These are phyloP conservation scores for Fusarium denticulatum DNA, from an alignment of 2,329 filamentous ascomycete genomes.

Conservation along the genomic window DNA sequence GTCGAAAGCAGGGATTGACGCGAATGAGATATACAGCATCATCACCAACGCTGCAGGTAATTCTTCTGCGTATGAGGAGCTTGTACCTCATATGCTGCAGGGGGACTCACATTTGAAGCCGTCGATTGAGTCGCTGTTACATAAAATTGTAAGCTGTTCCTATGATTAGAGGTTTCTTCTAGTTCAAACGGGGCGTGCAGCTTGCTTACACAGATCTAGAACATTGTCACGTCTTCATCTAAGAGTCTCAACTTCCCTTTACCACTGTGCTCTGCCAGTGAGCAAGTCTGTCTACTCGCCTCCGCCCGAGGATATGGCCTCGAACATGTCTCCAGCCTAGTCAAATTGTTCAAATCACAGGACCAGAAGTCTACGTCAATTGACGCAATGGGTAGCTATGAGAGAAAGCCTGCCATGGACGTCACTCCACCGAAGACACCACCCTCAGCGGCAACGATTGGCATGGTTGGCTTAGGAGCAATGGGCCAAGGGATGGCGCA, in stretches of 20 bases:
- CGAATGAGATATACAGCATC: neutral
- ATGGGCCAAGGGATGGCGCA: neutral
- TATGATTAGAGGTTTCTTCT: neutral
- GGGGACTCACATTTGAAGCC: accelerated
- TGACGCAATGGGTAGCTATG: accelerated
- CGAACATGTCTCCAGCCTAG: neutral
- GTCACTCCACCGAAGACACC: neutral
- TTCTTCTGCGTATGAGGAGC: neutral
- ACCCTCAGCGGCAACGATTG: accelerated
- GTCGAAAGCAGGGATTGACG: neutral
- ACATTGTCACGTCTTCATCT: neutral
- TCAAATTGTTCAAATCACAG: neutral
- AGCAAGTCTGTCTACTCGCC: neutral
- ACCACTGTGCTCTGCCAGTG: neutral
- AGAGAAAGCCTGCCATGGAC: accelerated
- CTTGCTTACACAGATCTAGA: neutral
- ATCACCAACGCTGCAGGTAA: neutral
- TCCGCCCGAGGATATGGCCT: neutral
- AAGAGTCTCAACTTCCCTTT: neutral
- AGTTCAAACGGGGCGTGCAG: accelerated
- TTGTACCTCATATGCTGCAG: neutral
- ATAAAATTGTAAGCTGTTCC: neutral
- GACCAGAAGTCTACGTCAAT: accelerated
- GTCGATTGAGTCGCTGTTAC: neutral
- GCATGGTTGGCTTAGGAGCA: neutral